These are phyloP conservation scores for Ochromonas danica DNA, from an alignment of 108 stramenopile genomes.

Conservation along the genomic window DNA sequence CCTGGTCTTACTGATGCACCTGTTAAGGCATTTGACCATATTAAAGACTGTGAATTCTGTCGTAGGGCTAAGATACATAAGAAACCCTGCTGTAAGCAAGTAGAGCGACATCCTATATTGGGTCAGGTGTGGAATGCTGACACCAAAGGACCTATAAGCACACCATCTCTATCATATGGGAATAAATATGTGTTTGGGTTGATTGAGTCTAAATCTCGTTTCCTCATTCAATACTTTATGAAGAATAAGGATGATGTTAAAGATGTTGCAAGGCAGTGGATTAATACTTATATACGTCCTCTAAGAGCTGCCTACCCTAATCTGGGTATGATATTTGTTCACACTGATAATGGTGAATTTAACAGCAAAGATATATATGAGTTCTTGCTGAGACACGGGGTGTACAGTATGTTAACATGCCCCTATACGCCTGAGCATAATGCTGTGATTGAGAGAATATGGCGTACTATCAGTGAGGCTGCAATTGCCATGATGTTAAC, in stretches of 20 bases:
- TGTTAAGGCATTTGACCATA: background rate
- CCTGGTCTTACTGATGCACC: background rate
- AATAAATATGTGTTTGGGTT: slow-evolving; percentile 26
- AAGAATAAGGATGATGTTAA: background rate
- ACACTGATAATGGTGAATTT: slow-evolving; percentile 30
- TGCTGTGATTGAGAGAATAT: slow-evolving; percentile 28
- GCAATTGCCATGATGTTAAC: slow-evolving; percentile 3
- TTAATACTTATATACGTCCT: background rate
- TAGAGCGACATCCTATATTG: background rate
- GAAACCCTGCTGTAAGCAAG: background rate
- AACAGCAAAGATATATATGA: background rate
- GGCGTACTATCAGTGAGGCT: slow-evolving; percentile 6
- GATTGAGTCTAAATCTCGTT: background rate
- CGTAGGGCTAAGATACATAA: slow-evolving; percentile 1
- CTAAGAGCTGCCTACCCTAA: background rate
- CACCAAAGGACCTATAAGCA: background rate
- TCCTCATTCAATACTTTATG: background rate
- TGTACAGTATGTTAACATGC: background rate
- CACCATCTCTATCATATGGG: slow-evolving; percentile 16
- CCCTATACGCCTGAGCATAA: slow-evolving; percentile 24
- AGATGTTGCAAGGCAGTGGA: background rate
- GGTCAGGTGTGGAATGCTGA: slow-evolving; percentile 18
- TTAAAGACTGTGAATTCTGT: background rate
- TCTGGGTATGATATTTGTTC: background rate
- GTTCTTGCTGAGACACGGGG: background rate